Conservation (phyloP, 2,329 filamentous ascomycete genomes). For the Penicillium sp. region DNA sequence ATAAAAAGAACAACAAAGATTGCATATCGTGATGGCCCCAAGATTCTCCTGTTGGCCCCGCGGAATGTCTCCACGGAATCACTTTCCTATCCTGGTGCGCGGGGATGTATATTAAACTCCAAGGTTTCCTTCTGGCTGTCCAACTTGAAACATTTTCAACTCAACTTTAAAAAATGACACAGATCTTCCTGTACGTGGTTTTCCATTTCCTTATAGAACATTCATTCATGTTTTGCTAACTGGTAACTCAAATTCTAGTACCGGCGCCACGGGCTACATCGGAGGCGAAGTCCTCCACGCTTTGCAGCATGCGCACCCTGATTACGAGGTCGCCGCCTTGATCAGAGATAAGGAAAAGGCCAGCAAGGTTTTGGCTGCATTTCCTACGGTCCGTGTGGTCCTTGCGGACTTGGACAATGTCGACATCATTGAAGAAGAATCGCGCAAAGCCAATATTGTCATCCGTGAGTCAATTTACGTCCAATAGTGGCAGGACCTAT, state of each 20-base stretch:
- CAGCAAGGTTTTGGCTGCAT: conserved; percentile 32
- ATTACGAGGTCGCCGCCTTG: conserved; percentile 40
- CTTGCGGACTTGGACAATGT: conserved; percentile 37
- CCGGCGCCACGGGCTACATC: conserved; percentile 36
- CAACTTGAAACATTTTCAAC: background rate
- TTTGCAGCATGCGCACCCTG: conserved; percentile 39
- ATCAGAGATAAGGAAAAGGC: conserved; percentile 20
- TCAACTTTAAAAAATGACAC: background rate
- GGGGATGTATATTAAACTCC: conserved; percentile 1
- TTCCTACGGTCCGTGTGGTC: conserved; percentile 36
- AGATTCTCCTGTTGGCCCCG: background rate
- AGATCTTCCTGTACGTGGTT: background rate
- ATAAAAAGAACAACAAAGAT: background rate
- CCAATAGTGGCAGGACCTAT: too few relatives aligned
- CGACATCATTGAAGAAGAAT: conserved; percentile 17
- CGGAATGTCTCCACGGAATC: background rate
- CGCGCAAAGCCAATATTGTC: conserved; percentile 3
- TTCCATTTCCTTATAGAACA: background rate
- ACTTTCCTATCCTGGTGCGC: conserved; percentile 1
- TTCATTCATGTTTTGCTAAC: background rate
- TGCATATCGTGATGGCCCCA: too few relatives aligned
- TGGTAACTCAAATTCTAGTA: background rate
- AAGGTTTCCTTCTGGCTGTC: background rate
- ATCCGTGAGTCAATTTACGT: background rate
- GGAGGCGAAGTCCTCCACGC: conserved; percentile 47